These are phyloP conservation scores for Thielaviopsis ethacetica DNA, from an alignment of 2,329 filamentous ascomycete species.

Conservation along the genomic window DNA sequence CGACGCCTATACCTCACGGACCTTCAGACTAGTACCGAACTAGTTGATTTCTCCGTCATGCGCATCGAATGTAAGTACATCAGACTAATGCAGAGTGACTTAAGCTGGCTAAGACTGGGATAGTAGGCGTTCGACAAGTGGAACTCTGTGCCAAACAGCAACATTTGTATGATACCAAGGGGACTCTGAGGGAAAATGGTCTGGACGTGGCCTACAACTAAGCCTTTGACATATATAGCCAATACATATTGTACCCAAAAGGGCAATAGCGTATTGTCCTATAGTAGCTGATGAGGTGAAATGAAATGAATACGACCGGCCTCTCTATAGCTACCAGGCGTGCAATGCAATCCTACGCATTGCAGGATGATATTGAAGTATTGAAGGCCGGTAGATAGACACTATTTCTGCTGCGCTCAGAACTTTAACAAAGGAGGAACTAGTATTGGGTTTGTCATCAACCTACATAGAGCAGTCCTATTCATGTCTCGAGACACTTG, in stretches of 20 bases:
- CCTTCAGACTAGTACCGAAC: not conserved
- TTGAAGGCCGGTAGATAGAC: no score
- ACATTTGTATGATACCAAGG: not conserved
- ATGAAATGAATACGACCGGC: not conserved
- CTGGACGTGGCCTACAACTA: not conserved
- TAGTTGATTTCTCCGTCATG: not conserved
- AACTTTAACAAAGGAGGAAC: no score
- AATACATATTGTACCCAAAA: not conserved
- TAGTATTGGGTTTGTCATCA: no score
- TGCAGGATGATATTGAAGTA: no score
- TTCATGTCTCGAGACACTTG: no score
- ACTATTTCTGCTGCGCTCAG: no score
- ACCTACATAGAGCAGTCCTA: not conserved
- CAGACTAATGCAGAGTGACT: not conserved
- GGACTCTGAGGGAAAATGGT: not conserved
- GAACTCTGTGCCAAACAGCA: not conserved
- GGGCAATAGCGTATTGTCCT: not conserved
- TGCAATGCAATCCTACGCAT: not conserved
- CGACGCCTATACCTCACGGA: not conserved
- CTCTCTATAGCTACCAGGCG: not conserved
- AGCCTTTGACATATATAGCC: not conserved
- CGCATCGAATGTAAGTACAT: not conserved
- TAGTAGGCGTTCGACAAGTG: not conserved
- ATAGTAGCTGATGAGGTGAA: not conserved
- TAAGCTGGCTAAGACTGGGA: not conserved